Evolutionary conservation across 129 eudicot genomes (phyloP).

Genomic region (Flaveria linearis): DNA sequence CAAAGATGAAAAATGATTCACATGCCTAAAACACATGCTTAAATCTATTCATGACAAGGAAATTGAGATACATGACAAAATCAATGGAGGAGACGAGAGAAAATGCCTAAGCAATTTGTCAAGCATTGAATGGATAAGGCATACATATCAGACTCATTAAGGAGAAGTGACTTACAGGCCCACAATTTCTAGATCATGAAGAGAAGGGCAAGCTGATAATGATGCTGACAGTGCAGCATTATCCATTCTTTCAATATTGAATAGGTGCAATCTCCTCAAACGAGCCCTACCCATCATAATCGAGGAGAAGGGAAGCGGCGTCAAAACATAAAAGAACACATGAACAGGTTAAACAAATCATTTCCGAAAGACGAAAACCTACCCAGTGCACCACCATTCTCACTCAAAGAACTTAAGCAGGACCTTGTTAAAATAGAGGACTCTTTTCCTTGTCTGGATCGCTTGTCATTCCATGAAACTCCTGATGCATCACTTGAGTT

Average conservation of each 20-base stretch:
- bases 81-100: background rate
- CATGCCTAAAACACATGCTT: background rate
- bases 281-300: constrained; percentile 40
- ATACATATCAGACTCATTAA: background rate
- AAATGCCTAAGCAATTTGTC: background rate
- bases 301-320: background rate
- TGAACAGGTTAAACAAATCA: background rate
- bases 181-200: constrained; percentile 70
- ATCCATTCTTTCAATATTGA: constrained; percentile 74
- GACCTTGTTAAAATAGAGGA: constrained; percentile 62
- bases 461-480: constrained; percentile 66
- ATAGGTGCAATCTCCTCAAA: constrained; percentile 65
- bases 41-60: background rate
- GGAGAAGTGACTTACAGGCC: constrained; percentile 68
- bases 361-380: constrained; percentile 21
- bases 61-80: background rate
- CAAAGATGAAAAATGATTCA: background rate
- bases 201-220: constrained; percentile 59
- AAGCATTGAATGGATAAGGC: background rate
- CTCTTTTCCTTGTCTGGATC: constrained; percentile 70
- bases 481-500: constrained; percentile 69
- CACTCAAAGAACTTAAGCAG: constrained; percentile 59
- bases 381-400: constrained; percentile 65
- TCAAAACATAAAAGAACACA: constrained; percentile 9
- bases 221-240: constrained; percentile 57